These are phyloP conservation scores for Chlorella ohadii DNA, from an alignment of 139 green algal species.

Conservation along the genomic window DNA sequence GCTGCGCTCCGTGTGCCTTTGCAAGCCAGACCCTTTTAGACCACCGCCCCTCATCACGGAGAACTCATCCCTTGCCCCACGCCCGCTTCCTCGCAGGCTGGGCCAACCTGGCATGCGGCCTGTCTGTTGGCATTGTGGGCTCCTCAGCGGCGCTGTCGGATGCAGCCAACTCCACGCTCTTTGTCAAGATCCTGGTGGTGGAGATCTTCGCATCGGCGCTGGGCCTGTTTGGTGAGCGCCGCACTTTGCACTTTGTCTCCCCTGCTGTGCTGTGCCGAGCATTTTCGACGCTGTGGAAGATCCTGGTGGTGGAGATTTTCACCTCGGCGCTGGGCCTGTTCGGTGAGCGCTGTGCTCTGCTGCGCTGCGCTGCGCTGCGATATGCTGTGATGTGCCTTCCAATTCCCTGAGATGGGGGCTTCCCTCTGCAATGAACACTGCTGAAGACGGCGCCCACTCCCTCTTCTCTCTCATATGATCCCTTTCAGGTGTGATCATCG, in stretches of 20 bases:
- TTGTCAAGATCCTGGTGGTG: slow-evolving; percentile 99
- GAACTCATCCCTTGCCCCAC: background rate
- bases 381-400: no score
- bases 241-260: no score
- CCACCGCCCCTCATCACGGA: no score
- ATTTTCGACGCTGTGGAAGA: background rate
- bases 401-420: no score
- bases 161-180: slow-evolving; percentile 96
- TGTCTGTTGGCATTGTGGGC: slow-evolving; percentile 98
- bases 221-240: slow-evolving; percentile 96
- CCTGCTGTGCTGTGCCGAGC: no score
- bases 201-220: slow-evolving; percentile 99
- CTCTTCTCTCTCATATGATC: background rate
- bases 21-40: no score
- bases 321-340: slow-evolving; percentile 47
- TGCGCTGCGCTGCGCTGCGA: background rate
- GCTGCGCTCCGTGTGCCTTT: no score
- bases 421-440: no score
- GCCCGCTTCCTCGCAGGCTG: slow-evolving; percentile 63
- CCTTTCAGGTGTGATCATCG: slow-evolving; percentile 48
- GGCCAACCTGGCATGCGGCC: slow-evolving; percentile 96
- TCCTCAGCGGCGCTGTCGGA: slow-evolving; percentile 96
- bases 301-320: slow-evolving; percentile 99
- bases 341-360: background rate
- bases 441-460: no score